Evolutionary conservation across 371 early-diverging fungal genomes (phyloP).

Genomic region (Conidiobolus incongruus): DNA sequence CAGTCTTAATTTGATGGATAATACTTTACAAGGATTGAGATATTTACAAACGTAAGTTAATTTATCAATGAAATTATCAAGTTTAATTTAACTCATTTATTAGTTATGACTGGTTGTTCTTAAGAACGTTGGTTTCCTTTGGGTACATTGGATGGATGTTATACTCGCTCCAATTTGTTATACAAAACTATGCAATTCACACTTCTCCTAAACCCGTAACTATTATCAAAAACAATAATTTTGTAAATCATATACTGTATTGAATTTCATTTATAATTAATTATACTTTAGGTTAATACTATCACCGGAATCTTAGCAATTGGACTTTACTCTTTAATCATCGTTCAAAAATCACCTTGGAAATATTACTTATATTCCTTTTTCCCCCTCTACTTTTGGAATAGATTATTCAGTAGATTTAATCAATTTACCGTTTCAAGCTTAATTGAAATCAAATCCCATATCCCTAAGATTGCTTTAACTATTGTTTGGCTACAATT

Average conservation of each 20-base stretch:
- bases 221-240: too few relatives aligned
- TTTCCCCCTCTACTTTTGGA: constrained; percentile 78
- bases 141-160: constrained; percentile 90
- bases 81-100: background rate
- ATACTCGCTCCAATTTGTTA: too few relatives aligned
- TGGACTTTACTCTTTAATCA: constrained; percentile 21
- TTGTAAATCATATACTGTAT: constrained; percentile 3
- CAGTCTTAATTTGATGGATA: constrained; percentile 28
- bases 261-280: background rate
- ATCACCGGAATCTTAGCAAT: constrained; percentile 15
- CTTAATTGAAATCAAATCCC: background rate
- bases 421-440: background rate
- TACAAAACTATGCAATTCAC: too few relatives aligned
- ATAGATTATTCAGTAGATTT: constrained; percentile 22
- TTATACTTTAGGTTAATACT: constrained; percentile 15
- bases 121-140: constrained; percentile 52
- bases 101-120: constrained; percentile 80
- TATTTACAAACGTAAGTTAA: constrained; percentile 63
- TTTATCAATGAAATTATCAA: background rate
- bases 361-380: constrained; percentile 67
- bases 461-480: constrained; percentile 2
- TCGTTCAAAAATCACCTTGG: constrained; percentile 44
- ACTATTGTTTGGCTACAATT: constrained; percentile 31
- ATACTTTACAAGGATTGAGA: constrained; percentile 61
- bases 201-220: too few relatives aligned